Evolutionary conservation across 768 basidiomycete genomes (phyloP), one percentile per base, ranked within the genome.

Genomic region (Tulasnella sp.): DNA sequence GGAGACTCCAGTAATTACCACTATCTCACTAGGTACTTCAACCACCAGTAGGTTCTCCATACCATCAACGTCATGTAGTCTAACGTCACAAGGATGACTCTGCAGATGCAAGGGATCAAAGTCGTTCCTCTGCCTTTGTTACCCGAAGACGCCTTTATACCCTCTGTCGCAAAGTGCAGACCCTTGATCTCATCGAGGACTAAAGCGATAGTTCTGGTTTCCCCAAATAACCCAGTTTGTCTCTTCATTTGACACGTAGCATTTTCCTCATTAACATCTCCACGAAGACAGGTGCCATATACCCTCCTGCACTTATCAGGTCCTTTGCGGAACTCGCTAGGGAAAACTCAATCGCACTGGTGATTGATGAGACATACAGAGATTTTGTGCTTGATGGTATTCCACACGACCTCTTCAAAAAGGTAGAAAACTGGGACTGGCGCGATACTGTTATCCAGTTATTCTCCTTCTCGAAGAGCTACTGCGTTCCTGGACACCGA

Each of bases 291-390:
- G 88, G 88, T 4, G 76, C 79, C 0, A 73, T 74, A 1, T 87
- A 87, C 58, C 63, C 80, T 0, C 71, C 75, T 0, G 58, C 63
- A 0, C 69, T 84, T 4, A 63, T 90, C 22, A 62, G 67, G 0
- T 65, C 73, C 4, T 90, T 88, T 57, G 72, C 74, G 2, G 57
- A 66, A 0, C 72, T 90, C 2, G 82, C 85, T 0, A 65, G 60
- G 19, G 65, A 71, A 45, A 62, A 70, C 24, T 67, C 70, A 1
- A 58, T 88, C 15, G 79, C 84, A 0, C 71, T 90, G 20, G 70
- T 90, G 32, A 43, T 92, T n/a, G 88, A 92, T 64, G 86, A 89
- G 65, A 90, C 88, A 1, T 92, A 92, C 64, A 74, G 86, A 10
- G 86, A 90, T 61, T 88, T 90, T 59, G 66, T 79, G 37, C 63